Conservation (phyloP, 768 basidiomycete genomes). For the Pulveroboletus sp. region DNA sequence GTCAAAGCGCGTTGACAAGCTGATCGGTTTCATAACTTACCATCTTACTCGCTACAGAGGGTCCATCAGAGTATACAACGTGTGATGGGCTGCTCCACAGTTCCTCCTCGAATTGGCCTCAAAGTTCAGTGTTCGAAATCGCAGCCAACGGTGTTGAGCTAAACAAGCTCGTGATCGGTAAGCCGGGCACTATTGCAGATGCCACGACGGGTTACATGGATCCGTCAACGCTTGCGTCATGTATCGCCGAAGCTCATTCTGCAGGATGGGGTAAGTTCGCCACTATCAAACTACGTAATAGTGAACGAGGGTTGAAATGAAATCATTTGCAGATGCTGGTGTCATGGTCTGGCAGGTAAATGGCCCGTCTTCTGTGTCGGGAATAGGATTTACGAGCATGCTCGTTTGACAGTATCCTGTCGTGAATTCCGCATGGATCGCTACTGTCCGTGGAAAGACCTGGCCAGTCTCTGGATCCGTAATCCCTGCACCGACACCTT, state of each 20-base stretch:
- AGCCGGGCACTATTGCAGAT: constrained; percentile 49
- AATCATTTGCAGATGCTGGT: constrained; percentile 30
- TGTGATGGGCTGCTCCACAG: constrained; percentile 35
- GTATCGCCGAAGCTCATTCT: constrained; percentile 48
- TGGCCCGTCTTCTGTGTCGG: neutral
- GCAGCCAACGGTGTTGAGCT: constrained; percentile 50
- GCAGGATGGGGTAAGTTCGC: constrained; percentile 11
- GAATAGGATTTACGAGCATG: neutral
- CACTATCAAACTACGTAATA: neutral
- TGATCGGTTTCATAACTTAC: no score
- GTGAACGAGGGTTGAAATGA: neutral
- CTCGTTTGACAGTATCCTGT: constrained; percentile 31
- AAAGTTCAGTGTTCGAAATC: constrained; percentile 41
- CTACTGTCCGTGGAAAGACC: constrained; percentile 9
- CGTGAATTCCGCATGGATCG: constrained; percentile 34
- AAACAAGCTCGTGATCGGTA: constrained; percentile 72
- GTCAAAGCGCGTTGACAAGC: no score
- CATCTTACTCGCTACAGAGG: constrained; percentile 25
- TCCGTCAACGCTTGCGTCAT: constrained; percentile 50
- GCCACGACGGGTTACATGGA: constrained; percentile 56
- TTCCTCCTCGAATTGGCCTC: constrained; percentile 39
- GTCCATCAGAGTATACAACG: constrained; percentile 32
- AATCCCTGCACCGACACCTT: neutral
- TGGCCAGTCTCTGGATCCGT: neutral
- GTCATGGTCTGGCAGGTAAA: constrained; percentile 38